Evolutionary conservation across 2,329 filamentous ascomycete genomes (phyloP), one percentile per base, ranked within the genome.

Genomic region (Aspergillus piperis): DNA sequence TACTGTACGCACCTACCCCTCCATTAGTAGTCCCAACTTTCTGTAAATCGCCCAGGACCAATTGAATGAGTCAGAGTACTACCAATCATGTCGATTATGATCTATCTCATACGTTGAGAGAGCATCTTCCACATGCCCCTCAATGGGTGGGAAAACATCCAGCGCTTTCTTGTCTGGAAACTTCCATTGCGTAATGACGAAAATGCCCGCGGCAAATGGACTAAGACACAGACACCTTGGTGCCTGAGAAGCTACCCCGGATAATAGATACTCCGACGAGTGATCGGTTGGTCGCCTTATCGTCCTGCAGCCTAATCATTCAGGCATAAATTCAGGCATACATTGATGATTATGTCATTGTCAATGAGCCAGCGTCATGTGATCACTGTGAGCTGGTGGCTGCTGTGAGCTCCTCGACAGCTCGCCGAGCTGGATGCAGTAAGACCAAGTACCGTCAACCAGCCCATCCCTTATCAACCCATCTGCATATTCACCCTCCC

Each of bases 341-440:
- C 30, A 53, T 54, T 42, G 41, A 11, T 55, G 53, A 47, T 15
- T 21, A 27, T n/a, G 3, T 54, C 52, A 21, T 42, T 30, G 52
- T 63, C 66, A 15, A 71, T 60, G 66, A 66, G 61, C 65, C 25
- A 41, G 13, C 13, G 11, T 56, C 58, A 50, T 42, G 58, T 61
- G 52, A 51, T 36, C 8, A 21, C 3, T 8, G 21, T 39, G n/a
- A 36, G 54, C 44, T 57, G 54, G 57, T 49, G 55, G 58, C 54
- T 58, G 48, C 54, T 41, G 61, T 64, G 57, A 66, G 66, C 66
- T 68, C 64, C 67, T 66, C 63, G 62, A 65, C 68, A 72, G 71
- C 72, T 74, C 68, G 62, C 67, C 65, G 67, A 70, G 68, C 64
- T 61, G 61, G 58, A 42, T 52, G 58, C 56, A 64, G 58, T 62